Conservation (phyloP, 129 eudicot genomes). For the Helianthus annuus region HanXRQr2.0-SUNRISE NC_035439.2:143049609-143050108, state of each 20-base stretch:
- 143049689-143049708: constrained; percentile 54
- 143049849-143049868: constrained; percentile 66
- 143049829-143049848: constrained; percentile 55
- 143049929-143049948: constrained; percentile 44
- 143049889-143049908: constrained; percentile 56
- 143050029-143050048: constrained; percentile 62
- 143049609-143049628: too few species aligned
- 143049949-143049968: constrained; percentile 52
- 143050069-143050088: constrained; percentile 75
- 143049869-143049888: constrained; percentile 59
- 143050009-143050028: constrained; percentile 61
- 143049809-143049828: constrained; percentile 66
- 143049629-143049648: too few species aligned
- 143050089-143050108: constrained; percentile 57
- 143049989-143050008: constrained; percentile 61
- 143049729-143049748: constrained; percentile 71
- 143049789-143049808: constrained; percentile 57
- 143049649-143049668: constrained; percentile 66
- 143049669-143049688: constrained; percentile 64
- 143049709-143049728: constrained; percentile 81
- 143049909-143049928: constrained; percentile 83
- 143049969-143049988: constrained; percentile 50
- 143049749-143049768: constrained; percentile 68
- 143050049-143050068: constrained; percentile 70
- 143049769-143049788: constrained; percentile 67